Base-by-base conservation (phyloP, 441 rosid species). In the Pelargonium fulgidum region DNA sequence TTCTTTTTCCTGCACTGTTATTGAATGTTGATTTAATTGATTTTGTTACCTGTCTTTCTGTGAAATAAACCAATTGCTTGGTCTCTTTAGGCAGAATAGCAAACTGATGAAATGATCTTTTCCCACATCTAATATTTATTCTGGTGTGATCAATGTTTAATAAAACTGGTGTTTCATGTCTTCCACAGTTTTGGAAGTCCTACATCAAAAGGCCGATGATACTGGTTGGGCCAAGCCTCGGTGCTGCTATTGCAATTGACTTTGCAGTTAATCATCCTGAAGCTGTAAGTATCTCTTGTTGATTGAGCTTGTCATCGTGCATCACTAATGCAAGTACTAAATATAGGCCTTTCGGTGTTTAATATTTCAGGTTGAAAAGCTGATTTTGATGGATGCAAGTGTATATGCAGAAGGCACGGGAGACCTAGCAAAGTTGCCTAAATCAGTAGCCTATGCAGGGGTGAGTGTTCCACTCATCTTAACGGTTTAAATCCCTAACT, bases 211-310 rank as follows among this genome's bases (percentile, higher is more conserved):
- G 82, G 81, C 97, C 97, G 0, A 81, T 89, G 79, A 85, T 83
- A 48, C 78, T 94, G 83, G 94, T 94, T 63, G 97, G 97, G 63
- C 91, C 99, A 8, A 91, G 97, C 81, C 97, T 94, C 41, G 97
- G 99, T 68, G 97, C 99, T 74, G 92, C 97, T 67, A 85, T 88
- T 47, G 99, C 96, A 44, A 78, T 89, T 22, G 99, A 94, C 72
- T 90, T 94, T 80, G 83, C 89, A 0, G 81, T 80, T 70, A 85
- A 81, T 72, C 83, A 91, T 78, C 92, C 97, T 0, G 97, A 94
- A 79, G 89, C 88, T 74, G 97, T 94, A 78, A 82, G 82, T 67
- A 61, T 69, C 69, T 41, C 22, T 67, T 24, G 62, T 7, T 56
- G 12, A 8, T 56, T 19, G 62, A 56, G 11, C 62, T 56, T 56